These are phyloP conservation scores for Oryza longistaminata DNA, from an alignment of 176 grass and related monocot genomes.

Conservation along the genomic window DNA sequence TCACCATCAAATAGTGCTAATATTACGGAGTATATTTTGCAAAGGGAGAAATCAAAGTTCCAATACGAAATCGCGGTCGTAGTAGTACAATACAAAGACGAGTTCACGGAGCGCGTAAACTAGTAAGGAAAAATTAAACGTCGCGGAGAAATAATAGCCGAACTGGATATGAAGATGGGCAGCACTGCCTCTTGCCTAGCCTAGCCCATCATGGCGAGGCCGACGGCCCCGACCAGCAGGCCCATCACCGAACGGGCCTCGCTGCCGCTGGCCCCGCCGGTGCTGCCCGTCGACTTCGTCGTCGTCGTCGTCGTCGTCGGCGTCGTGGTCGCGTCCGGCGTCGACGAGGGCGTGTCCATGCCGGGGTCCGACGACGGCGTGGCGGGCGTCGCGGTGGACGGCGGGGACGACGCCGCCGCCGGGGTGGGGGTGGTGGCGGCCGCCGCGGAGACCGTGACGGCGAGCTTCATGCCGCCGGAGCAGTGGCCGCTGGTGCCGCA, in stretches of 20 bases:
- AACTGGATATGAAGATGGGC: background rate
- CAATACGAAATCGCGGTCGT: background rate
- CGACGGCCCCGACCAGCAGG: conserved; percentile 26
- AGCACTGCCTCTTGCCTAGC: conserved; percentile 69
- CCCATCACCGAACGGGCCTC: conserved; percentile 27
- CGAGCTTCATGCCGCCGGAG: conserved; percentile 85
- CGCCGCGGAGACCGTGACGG: conserved; percentile 52
- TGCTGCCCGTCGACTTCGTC: background rate
- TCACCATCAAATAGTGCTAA: no score
- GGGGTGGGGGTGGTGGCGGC: conserved; percentile 15
- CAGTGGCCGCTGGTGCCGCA: conserved; percentile 73
- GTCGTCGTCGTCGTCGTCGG: conserved; percentile 15
- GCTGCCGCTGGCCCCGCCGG: conserved; percentile 19
- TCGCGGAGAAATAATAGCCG: background rate
- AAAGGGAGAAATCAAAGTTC: background rate
- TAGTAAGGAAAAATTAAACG: background rate
- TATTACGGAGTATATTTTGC: background rate
- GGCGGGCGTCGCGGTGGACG: background rate
- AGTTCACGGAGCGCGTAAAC: background rate
- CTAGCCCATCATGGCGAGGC: conserved; percentile 59
- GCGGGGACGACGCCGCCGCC: background rate
- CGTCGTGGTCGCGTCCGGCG: conserved; percentile 18
- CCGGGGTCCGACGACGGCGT: conserved; percentile 38
- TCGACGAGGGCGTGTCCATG: conserved; percentile 19
- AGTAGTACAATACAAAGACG: background rate